These are phyloP conservation scores for Apophysomyces trapeziformis DNA, from an alignment of 371 early-diverging fungal species.

Conservation along the genomic window DNA sequence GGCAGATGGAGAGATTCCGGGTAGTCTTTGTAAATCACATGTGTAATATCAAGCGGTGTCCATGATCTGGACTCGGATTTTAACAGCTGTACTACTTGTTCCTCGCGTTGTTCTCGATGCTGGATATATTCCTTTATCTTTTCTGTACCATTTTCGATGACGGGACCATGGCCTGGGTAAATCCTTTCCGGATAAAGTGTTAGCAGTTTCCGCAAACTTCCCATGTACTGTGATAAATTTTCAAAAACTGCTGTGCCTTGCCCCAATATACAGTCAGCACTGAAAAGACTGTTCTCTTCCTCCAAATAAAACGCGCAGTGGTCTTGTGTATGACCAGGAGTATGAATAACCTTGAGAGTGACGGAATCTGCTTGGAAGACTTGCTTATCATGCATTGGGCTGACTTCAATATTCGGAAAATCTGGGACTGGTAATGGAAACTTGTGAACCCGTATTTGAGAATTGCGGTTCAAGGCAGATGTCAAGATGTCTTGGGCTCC, in stretches of 20 bases:
- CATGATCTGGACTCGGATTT: constrained; percentile 22
- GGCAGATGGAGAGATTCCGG: constrained; percentile 60
- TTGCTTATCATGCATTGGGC: constrained; percentile 54
- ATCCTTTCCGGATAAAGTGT: constrained; percentile 37
- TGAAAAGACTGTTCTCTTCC: constrained; percentile 76
- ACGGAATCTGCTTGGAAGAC: constrained; percentile 61
- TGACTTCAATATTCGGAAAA: constrained; percentile 30
- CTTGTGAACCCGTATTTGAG: constrained; percentile 40
- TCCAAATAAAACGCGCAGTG: constrained; percentile 76
- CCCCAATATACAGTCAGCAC: constrained; percentile 87
- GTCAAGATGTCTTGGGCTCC: constrained; percentile 64
- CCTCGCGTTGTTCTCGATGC: constrained; percentile 79
- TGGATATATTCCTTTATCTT: constrained; percentile 72
- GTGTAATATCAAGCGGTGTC: constrained; percentile 64
- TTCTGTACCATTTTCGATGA: constrained; percentile 63
- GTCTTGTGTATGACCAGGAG: constrained; percentile 87
- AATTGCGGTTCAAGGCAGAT: constrained; percentile 16
- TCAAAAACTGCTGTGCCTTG: constrained; percentile 85
- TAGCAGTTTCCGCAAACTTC: constrained; percentile 59
- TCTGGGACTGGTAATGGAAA: constrained; percentile 12
- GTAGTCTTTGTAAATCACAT: constrained; percentile 65
- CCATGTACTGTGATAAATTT: constrained; percentile 69
- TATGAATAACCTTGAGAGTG: constrained; percentile 68
- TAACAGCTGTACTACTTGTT: constrained; percentile 68
- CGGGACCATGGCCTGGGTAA: constrained; percentile 84